Evolutionary conservation across 2,329 filamentous ascomycete species (phyloP).

Genomic region (Fusarium equiseti): DNA sequence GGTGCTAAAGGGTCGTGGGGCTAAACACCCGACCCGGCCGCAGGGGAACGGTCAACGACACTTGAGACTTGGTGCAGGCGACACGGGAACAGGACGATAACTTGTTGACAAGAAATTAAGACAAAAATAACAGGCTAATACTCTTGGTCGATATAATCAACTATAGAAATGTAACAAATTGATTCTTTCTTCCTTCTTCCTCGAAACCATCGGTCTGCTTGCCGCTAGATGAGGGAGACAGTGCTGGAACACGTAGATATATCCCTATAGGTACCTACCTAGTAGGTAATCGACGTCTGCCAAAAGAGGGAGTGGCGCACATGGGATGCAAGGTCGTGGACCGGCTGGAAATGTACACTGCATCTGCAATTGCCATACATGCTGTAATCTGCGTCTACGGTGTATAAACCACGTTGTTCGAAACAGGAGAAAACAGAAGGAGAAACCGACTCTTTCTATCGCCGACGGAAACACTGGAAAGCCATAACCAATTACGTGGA

Average conservation of each 20-base stretch:
- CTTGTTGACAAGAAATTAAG: neutral
- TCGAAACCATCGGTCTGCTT: neutral
- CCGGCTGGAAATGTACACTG: conserved; percentile 4
- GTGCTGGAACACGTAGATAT: conserved; percentile 10
- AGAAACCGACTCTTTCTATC: neutral
- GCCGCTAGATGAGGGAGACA: neutral
- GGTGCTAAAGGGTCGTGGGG: conserved; percentile 41
- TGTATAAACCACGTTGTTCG: neutral
- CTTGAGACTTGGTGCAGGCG: conserved; percentile 22
- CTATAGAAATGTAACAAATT: neutral
- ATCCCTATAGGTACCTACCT: neutral
- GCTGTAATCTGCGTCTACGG: neutral
- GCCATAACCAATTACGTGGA: neutral
- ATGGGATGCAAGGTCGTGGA: conserved; percentile 18
- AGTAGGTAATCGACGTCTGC: neutral
- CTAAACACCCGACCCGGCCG: conserved; percentile 26
- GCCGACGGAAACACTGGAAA: conserved; percentile 5
- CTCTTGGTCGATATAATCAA: neutral
- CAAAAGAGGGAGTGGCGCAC: conserved; percentile 25
- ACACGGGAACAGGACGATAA: neutral
- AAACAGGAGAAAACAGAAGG: neutral
- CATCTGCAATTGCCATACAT: neutral
- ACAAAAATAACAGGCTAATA: neutral
- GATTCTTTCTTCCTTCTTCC: neutral
- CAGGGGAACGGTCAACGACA: conserved; percentile 29